Percentiles rank a stretch among this genome's conserved stretches.
Evolutionary conservation across 495 filamentous ascomycete genomes (phyloP).

Genomic region (Hypomontagnella monticulosa): DNA sequence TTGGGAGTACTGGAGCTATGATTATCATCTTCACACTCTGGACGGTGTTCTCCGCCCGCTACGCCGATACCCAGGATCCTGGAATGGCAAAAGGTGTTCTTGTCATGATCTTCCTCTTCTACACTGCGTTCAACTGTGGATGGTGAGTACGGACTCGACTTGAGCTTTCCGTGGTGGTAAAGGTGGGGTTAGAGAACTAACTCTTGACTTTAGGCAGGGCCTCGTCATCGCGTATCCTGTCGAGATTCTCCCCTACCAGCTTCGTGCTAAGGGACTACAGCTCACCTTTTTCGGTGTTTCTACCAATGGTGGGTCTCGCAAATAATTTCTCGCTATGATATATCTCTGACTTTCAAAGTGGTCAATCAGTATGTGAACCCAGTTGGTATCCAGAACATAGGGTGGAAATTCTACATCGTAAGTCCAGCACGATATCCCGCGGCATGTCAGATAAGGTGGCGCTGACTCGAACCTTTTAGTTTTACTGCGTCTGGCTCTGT

Average conservation of each 20-base stretch:
- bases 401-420: slow-evolving; percentile 14
- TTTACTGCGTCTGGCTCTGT: too few species aligned
- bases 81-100: slow-evolving; percentile 28
- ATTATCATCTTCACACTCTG: slow-evolving; percentile 27
- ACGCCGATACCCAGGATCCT: slow-evolving; percentile 22
- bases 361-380: slow-evolving; percentile 1
- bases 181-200: too few species aligned
- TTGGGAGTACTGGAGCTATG: slow-evolving; percentile 35
- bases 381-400: slow-evolving; percentile 5
- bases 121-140: slow-evolving; percentile 49
- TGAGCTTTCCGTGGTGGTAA: too few species aligned
- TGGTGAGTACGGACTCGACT: too few species aligned
- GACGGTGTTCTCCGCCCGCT: slow-evolving; percentile 28
- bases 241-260: slow-evolving; percentile 51
- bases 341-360: slow-evolving; percentile 6
- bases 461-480: too few species aligned
- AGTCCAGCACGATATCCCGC: too few species aligned
- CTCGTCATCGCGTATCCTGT: slow-evolving; percentile 51
- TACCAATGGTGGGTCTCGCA: too few species aligned
- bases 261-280: slow-evolving; percentile 25
- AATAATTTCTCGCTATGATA: slow-evolving; percentile 1
- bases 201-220: too few species aligned
- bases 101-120: slow-evolving; percentile 49
- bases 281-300: too few species aligned
- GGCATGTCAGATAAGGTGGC: too few species aligned